Conservation (phyloP, 2,329 filamentous ascomycete genomes). For the Fusarium sp. region DNA sequence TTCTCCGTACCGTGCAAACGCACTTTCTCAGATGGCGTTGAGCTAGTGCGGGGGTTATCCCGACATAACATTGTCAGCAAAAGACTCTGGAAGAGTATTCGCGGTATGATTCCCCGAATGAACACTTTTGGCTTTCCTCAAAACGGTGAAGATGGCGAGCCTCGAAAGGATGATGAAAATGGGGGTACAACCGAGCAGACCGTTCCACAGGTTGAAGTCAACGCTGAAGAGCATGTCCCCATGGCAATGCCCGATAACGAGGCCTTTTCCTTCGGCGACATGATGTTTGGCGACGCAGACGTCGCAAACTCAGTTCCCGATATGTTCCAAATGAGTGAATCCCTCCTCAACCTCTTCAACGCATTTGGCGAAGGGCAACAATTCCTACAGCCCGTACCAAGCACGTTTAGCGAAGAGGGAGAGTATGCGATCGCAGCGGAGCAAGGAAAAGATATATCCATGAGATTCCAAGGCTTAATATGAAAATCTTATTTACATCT, state of each 20-base stretch:
- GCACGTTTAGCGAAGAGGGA: slow-evolving; percentile 17
- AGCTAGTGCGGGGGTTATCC: slow-evolving; percentile 47
- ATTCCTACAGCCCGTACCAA: slow-evolving; percentile 21
- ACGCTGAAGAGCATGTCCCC: not conserved
- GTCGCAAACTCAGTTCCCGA: slow-evolving; percentile 41
- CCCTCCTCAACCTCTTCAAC: slow-evolving; percentile 49
- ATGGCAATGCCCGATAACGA: not conserved
- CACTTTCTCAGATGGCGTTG: slow-evolving; percentile 45
- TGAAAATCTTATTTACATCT: not conserved
- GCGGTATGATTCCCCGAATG: slow-evolving; percentile 46
- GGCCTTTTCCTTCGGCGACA: slow-evolving; percentile 6
- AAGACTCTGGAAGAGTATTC: slow-evolving; percentile 49
- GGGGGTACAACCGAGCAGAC: accelerated
- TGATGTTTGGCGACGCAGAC: slow-evolving; percentile 21
- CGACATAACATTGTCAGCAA: slow-evolving; percentile 45
- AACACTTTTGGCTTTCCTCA: slow-evolving; percentile 39
- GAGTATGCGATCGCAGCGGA: slow-evolving; percentile 10
- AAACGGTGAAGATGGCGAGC: slow-evolving; percentile 1
- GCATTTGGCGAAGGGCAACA: slow-evolving; percentile 46
- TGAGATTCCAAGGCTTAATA: slow-evolving; percentile 47
- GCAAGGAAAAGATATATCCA: slow-evolving; percentile 44
- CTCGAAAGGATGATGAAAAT: not conserved
- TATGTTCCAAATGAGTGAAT: slow-evolving; percentile 47
- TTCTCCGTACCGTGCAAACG: slow-evolving; percentile 51
- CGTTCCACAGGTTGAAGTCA: not conserved